Evolutionary conservation across 148 eudicot species (phyloP), one percentile per base, ranked within the genome.

Genomic region (Rhododendron mucronatum): DNA sequence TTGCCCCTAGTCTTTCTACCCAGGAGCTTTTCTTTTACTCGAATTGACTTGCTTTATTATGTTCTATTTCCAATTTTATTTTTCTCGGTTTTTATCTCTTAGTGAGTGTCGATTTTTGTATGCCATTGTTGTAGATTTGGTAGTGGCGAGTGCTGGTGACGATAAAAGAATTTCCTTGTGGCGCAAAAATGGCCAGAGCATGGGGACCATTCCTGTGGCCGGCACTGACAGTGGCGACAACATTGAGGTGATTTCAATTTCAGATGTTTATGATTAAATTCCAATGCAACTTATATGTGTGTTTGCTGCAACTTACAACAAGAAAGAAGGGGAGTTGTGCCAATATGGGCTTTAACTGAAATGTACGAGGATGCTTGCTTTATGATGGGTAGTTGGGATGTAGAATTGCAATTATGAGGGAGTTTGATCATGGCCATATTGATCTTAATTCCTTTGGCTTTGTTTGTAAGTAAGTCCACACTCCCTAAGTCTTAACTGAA

Each of bases 131-230:
- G 74, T 86, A 96, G 99, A 96, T 96, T 92, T 96, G 95, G 99
- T 96, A 82, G 92, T 96, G 91, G 98, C 99, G 44, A 96, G 98
- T 89, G 99, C 95, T 4, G 99, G 99, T 30, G 97, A 96, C 12
- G 98, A 96, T 86, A 92, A 92, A 84, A 93, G 89, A 92, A 93
- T 96, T 78, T 90, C 95, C 14, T 81, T 96, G 50, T 94, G 98
- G 98, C 93, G 93, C 83, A 92, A 91, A 78, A 94, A 92, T 86
- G 99, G 99, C 61, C 95, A 94, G 82, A 88, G 90, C 83, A 81
- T 96, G 95, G 95, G 98, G 53, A 92, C 96, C 39, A 86, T 96
- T 87, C 99, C 99, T 0, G 84, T 86, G 44, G 89, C 91, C 30
- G 91, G 91, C 65, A 67, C 88, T 35, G 96, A 93, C 71, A 88